A percentile compares a stretch with the other conserved stretches of the same genome.
Conservation (phyloP, 352 stramenopile genomes). For the Hyaloperonospora arabidopsidis region DNA sequence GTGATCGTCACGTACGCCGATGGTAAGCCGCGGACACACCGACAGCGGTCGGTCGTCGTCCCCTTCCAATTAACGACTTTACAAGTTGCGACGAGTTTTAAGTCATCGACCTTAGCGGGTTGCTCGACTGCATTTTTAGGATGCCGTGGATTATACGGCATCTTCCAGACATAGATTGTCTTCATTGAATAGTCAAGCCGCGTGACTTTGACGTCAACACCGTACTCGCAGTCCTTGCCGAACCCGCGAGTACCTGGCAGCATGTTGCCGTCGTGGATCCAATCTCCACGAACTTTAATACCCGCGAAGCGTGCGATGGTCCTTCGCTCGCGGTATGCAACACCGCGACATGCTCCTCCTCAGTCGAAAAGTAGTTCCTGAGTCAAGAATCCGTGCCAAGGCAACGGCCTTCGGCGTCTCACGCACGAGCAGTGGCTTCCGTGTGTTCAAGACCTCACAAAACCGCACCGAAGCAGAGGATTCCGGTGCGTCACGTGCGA, state of each 20-base stretch:
- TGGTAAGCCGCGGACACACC: slow-evolving; percentile 7
- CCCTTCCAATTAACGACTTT: slow-evolving; percentile 20
- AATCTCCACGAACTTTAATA: not conserved
- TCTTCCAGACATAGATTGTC: slow-evolving; percentile 19
- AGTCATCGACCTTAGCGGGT: slow-evolving; percentile 25
- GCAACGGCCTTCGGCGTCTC: not conserved
- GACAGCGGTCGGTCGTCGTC: slow-evolving; percentile 8
- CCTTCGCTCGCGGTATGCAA: not conserved
- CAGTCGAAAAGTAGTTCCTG: not conserved
- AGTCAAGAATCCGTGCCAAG: not conserved
- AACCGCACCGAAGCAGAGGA: no score
- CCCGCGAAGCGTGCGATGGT: not conserved
- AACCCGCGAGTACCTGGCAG: not conserved
- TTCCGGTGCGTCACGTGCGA: no score
- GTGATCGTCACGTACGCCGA: slow-evolving; percentile 21
- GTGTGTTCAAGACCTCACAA: no score
- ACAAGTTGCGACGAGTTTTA: slow-evolving; percentile 15
- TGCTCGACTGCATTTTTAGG: slow-evolving; percentile 24
- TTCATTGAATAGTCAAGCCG: slow-evolving; percentile 8
- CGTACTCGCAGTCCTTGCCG: slow-evolving; percentile 1
- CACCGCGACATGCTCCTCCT: not conserved
- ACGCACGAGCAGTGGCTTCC: no score
- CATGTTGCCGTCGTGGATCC: not conserved
- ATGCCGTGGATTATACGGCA: slow-evolving; percentile 19
- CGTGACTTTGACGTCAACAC: slow-evolving; percentile 11